Base-by-base conservation (phyloP, 1,139 yeast species). In the Kodamaea suecica region DNA sequence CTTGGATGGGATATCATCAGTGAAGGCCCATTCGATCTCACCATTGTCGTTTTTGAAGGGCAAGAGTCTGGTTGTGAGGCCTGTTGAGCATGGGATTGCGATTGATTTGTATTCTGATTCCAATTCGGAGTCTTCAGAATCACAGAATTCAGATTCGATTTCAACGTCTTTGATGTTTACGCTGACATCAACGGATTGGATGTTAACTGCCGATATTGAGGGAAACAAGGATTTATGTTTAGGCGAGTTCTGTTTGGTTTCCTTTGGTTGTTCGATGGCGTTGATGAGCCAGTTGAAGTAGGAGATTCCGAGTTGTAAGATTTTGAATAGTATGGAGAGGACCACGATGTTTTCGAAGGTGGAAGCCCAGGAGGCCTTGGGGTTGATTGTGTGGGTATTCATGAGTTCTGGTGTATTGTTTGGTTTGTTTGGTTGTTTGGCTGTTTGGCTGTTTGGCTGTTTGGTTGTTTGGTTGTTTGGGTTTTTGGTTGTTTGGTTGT, bases 1-100 rank as follows among this genome's bases (percentile, higher is more conserved):
- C 9, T 35, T 13, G 12, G 26, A 10, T 5, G 26, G 36, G 8
- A 42, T 38, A 33, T 66, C 73, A 23, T 73, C 78, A 11, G 76
- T 63, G 39, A 77, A 64, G 7, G 70, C 69, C 78, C 82, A 78
- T 41, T 75, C 80, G 12, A 78, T 64, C 44, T 76, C 78, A 3
- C 84, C 84, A 26, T 66, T 61, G 9, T 57, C 59, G 47, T 75
- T 76, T 35, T 73, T 76, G 43, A 69, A 63, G 4, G 81, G 78
- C 15, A 74, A 57, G 25, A 74, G 60, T 35, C 72, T 61, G 3
- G 79, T 63, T 27, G 75, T 63, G 23, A 61, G 47, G 4, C 69
- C 67, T 6, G 80, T 75, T 16, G 82, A 71, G 48, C 84, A 78
- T 9, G 69, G 62, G 28, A 53, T 16, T 5, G 50, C 27, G 21